phyloP scores from a whole-genome alignment of 2,329 filamentous ascomycete species.

The Septoria linicola region DNA sequence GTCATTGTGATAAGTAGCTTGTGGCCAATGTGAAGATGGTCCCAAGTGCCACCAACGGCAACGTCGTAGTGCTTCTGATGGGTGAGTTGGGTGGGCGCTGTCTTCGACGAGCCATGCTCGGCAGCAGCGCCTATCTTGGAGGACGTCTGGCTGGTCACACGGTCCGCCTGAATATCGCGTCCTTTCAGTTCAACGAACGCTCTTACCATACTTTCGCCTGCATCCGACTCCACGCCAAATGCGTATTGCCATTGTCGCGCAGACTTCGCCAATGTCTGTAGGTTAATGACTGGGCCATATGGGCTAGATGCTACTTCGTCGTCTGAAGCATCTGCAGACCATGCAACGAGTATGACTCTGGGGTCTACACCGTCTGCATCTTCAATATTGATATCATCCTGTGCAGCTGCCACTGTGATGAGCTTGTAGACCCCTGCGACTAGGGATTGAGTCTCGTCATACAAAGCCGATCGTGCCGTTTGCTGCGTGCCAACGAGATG shows the following conservation, averaged over 20 bases:
- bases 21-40: conserved; percentile 92
- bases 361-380: conserved; percentile 71
- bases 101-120: neutral
- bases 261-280: conserved; percentile 49
- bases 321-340: conserved; percentile 40
- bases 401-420: conserved; percentile 68
- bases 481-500: conserved; percentile 55
- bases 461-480: conserved; percentile 57
- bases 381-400: conserved; percentile 61
- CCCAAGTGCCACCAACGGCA: conserved; percentile 90
- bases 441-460: conserved; percentile 68
- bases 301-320: conserved; percentile 20
- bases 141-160: conserved; percentile 30
- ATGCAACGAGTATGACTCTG: conserved; percentile 71
- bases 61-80: conserved; percentile 57
- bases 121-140: neutral
- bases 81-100: conserved; percentile 7
- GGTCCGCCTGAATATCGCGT: conserved; percentile 35
- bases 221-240: conserved; percentile 65
- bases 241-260: conserved; percentile 62
- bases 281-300: conserved; percentile 53
- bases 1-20: conserved; percentile 94
- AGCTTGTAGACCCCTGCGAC: conserved; percentile 77
- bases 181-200: conserved; percentile 42
- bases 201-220: conserved; percentile 59